Evolutionary conservation across 2,329 filamentous ascomycete genomes (phyloP), one percentile per base, ranked within the genome.

Genomic region (Bipolaris cookei): DNA sequence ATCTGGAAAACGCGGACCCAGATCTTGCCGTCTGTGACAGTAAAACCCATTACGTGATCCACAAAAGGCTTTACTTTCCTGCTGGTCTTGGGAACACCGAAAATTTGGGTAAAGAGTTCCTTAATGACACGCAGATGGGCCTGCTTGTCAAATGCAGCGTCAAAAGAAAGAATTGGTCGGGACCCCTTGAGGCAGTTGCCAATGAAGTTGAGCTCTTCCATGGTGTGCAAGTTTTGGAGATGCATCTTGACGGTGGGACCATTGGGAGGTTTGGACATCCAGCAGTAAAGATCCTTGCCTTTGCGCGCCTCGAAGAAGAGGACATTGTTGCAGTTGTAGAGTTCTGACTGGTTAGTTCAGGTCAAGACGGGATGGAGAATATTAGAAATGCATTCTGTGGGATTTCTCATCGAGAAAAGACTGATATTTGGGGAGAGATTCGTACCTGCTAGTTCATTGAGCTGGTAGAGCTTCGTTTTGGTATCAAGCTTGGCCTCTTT

Each of bases 401-500:
- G 51, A 13, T 10, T n/a, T 16, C 7, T 28, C 6, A 11, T 11
- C 6, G 16, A n/a, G 20, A 37, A 16, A 47, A 47, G 16, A 6
- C 30, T 18, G 23, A 14, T 21, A 39, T 21, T 16, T 37, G 34
- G 28, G 32, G 10, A 14, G 16, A 13, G 39, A 4, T 37, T n/a
- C 61, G 55, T 70, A 73, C 70, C 70, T 34, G 76, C 76, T 41
- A 78, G 68, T 57, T 78, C 76, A 55, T 78, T 78, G 37, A 78
- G 65, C 62, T 78, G 74, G 57, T 77, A 76, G 20, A 92, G 84
- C 81, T 95, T 92, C 35, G 91, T 93, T 80, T 98, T 98, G 51
- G 92, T 95, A 77, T 99, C 95, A 65, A 97, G 91, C 79, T 99
- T 99, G 68, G 90, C 92, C 76, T 99, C 95, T 81, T 96, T 97